Percentiles rank a stretch among this genome's conserved stretches.
Evolutionary conservation across 2,329 filamentous ascomycete species (phyloP).

Genomic region (Penicillium capsulatum): DNA sequence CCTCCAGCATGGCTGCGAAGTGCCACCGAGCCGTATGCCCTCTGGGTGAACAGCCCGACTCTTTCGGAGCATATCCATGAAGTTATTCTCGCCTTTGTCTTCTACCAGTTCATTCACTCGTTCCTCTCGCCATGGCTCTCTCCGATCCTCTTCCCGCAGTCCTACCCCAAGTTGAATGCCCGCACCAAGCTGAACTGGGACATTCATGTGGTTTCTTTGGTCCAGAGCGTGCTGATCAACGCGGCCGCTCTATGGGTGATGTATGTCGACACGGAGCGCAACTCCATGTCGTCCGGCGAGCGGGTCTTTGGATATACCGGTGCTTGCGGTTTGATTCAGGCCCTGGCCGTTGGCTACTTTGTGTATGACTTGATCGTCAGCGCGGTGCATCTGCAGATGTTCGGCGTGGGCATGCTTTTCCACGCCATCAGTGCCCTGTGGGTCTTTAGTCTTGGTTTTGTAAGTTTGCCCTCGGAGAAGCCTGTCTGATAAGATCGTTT

Average conservation of each 20-base stretch:
- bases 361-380: slow-evolving; percentile 61
- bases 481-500: neutral
- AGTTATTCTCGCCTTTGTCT: slow-evolving; percentile 51
- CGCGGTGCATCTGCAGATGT: slow-evolving; percentile 52
- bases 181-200: slow-evolving; percentile 63
- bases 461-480: slow-evolving; percentile 40
- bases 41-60: slow-evolving; percentile 50
- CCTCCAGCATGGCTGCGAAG: slow-evolving; percentile 51
- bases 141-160: slow-evolving; percentile 49
- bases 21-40: slow-evolving; percentile 49
- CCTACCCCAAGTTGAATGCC: slow-evolving; percentile 51
- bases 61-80: slow-evolving; percentile 61
- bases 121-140: slow-evolving; percentile 55
- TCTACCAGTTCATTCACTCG: slow-evolving; percentile 55
- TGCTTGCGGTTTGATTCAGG: slow-evolving; percentile 55
- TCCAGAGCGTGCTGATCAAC: slow-evolving; percentile 57
- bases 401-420: slow-evolving; percentile 58
- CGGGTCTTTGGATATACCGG: slow-evolving; percentile 61
- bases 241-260: slow-evolving; percentile 56
- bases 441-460: slow-evolving; percentile 61
- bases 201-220: slow-evolving; percentile 60
- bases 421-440: slow-evolving; percentile 59
- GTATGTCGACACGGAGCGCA: slow-evolving; percentile 53
- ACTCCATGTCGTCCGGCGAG: slow-evolving; percentile 50
- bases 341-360: slow-evolving; percentile 61